Base-by-base conservation (phyloP, 225 moss, liverwort and hornwort genomes). In the Sphagnum tenellum region DNA sequence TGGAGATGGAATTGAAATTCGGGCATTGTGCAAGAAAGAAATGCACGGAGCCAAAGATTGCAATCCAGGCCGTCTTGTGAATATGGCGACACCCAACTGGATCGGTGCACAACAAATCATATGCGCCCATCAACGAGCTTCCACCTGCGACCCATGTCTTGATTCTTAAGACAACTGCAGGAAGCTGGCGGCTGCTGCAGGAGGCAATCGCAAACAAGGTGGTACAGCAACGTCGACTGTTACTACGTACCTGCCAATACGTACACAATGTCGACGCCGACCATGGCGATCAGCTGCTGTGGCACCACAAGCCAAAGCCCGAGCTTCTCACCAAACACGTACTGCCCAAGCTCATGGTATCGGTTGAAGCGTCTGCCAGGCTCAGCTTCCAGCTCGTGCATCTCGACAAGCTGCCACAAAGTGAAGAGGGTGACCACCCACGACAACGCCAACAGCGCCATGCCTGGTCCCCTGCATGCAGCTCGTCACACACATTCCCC, bases 401-500 rank as follows among this genome's bases (percentile, higher is more conserved):
- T 89, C 73, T 92, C 72, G 50, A 92, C 91, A 84, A 92, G 80
- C 69, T 92, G 91, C 89, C 91, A 92, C 0, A 92, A 62, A 7
- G 89, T 92, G 77, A 78, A 89, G 14, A 89, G 67, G 0, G 87
- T 92, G 67, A 92, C 79, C n/a, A 81, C 0, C 89, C 91, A 91
- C 0, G 91, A 91, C 3, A 72, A 0, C n/a, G 82, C 76, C 0
- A 91, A 50, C 1, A 80, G 82, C 2, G 66, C 14, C 48, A 75
- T 66, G 0, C 89, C 79, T 5, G 75, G 64, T 50, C 69, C 79
- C 78, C 78, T 78, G 78, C 29, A 29, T 29, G 1, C 29, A 29
- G 29, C 29, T 29, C 29, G 29, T 29, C 29, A 29, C 29, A 29
- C 29, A 29, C 29, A 29, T 29, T 29, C 29, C 29, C 29, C 29